These are phyloP conservation scores for Dichomitus squalens DNA, from an alignment of 1,284 basidiomycete species.

Conservation along the genomic window DNA sequence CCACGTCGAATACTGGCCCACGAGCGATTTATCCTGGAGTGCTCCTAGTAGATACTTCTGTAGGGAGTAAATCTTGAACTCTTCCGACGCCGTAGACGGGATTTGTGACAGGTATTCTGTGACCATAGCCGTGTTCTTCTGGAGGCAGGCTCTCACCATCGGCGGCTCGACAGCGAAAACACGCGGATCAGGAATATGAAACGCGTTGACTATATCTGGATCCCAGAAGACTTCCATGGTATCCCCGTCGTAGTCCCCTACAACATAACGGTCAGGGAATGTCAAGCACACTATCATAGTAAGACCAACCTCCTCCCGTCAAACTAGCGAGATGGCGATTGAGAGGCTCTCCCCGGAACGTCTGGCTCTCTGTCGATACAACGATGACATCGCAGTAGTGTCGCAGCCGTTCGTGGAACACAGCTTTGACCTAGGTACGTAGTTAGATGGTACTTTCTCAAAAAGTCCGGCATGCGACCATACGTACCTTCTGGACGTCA, in stretches of 20 bases:
- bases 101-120: slow-evolving; percentile 36
- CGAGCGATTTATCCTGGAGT: slow-evolving; percentile 45
- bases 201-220: slow-evolving; percentile 46
- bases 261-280: neutral
- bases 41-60: slow-evolving; percentile 54
- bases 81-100: slow-evolving; percentile 17
- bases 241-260: slow-evolving; percentile 52
- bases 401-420: slow-evolving; percentile 35
- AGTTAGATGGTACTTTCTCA: no score
- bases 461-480: neutral
- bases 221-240: slow-evolving; percentile 43
- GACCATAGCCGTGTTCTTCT: slow-evolving; percentile 46
- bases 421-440: slow-evolving; percentile 40
- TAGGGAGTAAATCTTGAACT: slow-evolving; percentile 36
- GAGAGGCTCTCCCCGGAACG: slow-evolving; percentile 20
- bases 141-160: slow-evolving; percentile 43
- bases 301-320: slow-evolving; percentile 41
- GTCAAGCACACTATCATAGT: neutral
- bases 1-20: slow-evolving; percentile 59
- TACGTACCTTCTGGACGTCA: slow-evolving; percentile 45
- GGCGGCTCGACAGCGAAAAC: slow-evolving; percentile 48
- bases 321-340: slow-evolving; percentile 41
- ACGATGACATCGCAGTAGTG: slow-evolving; percentile 45
- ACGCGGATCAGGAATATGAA: slow-evolving; percentile 47
- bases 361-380: slow-evolving; percentile 39